Base-by-base conservation (phyloP, 345 rosid species). In the Luvunga scandens region DNA sequence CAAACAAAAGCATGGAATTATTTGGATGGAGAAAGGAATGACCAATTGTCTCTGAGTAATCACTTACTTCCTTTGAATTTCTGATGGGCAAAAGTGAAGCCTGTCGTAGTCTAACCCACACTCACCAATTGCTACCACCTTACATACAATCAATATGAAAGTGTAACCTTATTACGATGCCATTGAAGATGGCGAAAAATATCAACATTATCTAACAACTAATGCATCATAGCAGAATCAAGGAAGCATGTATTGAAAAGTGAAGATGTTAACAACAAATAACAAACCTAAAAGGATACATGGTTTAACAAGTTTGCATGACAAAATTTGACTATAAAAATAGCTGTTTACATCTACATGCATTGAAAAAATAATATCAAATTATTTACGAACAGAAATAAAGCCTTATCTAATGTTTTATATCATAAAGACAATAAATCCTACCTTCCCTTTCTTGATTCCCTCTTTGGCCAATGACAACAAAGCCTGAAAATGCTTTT, bases 21-120 rank as follows among this genome's bases (percentile, higher is more conserved):
- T 66, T 22, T 74, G 45, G 34, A 24, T 5, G 21, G 53, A 48
- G 21, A 71, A 31, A 71, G 65, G 80, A 33, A 75, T 3, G 39
- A 25, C 62, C 69, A 73, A 76, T 18, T 63, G 21, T 75, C 33
- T 78, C 74, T 55, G 69, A 66, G 66, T 55, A 81, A 56, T 66
- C 65, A 77, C 95, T 69, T 87, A 92, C 97, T 92, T 92, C 90
- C 89, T 94, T 71, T 94, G 99, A 81, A 87, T 82, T 42, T 89
- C 97, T 53, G 87, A 56, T 22, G 97, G 89, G 80, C 97, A 96
- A 80, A 96, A 94, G 28, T 94, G 98, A 88, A 96, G 95, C 85
- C 99, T 89, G 85, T 96, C 98, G 77, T 96, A 96, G 83, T 96
- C 99, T 84, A 96, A 81, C 78, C 99, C 99, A 77, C 99, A 94